Percentiles rank a stretch among this genome's conserved stretches.
phyloP scores from a whole-genome alignment of 768 basidiomycete genomes.

The Kwoniella pini region DNA sequence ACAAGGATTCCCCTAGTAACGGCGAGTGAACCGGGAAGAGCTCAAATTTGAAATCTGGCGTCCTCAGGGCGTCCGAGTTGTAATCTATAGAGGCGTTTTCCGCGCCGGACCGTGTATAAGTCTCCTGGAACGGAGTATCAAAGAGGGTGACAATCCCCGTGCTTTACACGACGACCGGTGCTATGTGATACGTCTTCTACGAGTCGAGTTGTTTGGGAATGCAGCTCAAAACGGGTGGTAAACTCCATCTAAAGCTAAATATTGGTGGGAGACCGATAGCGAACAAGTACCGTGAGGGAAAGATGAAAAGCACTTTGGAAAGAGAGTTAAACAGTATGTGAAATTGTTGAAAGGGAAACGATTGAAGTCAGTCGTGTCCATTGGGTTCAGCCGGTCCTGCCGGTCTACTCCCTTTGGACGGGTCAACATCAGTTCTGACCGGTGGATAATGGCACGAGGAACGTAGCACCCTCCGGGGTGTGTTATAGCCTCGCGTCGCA shows the following conservation, averaged over 20 bases:
- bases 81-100: conserved; percentile 77
- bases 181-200: conserved; percentile 72
- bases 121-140: conserved; percentile 76
- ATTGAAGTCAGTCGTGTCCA: conserved; percentile 69
- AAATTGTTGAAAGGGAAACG: conserved; percentile 78
- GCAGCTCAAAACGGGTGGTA: conserved; percentile 81
- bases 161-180: conserved; percentile 65
- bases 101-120: conserved; percentile 71
- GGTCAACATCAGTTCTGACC: conserved; percentile 70
- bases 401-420: conserved; percentile 63
- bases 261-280: conserved; percentile 78
- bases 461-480: conserved; percentile 66
- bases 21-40: conserved; percentile 81
- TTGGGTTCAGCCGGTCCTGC: conserved; percentile 62
- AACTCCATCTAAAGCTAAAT: conserved; percentile 85
- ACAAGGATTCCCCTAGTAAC: conserved; percentile 86
- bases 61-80: conserved; percentile 67
- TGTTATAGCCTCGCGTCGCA: conserved; percentile 67
- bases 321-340: conserved; percentile 79
- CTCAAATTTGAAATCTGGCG: conserved; percentile 80
- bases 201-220: conserved; percentile 85
- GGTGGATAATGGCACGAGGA: conserved; percentile 63
- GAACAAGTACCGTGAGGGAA: conserved; percentile 81
- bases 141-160: conserved; percentile 58
- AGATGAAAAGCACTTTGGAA: conserved; percentile 80